A percentile compares a stretch with the other conserved stretches of the same genome.
phyloP scores from a whole-genome alignment of 495 filamentous ascomycete genomes.

The Darksidea phi region DNA sequence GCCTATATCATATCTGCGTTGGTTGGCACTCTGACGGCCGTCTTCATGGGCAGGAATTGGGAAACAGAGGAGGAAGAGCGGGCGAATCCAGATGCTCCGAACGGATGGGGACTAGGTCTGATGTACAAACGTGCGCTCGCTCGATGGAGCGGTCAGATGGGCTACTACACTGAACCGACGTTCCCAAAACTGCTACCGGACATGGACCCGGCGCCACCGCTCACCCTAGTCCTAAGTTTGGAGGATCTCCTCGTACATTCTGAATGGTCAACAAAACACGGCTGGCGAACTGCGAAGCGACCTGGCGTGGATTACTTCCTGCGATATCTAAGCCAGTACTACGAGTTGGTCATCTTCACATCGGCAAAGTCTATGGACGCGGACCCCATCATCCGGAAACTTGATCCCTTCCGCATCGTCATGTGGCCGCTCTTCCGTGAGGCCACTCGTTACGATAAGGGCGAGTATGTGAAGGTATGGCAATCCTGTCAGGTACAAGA shows the following conservation, averaged over 20 bases:
- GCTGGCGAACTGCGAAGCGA: conserved; percentile 93
- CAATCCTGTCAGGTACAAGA: neutral
- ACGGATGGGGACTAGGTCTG: conserved; percentile 67
- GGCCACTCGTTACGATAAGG: conserved; percentile 90
- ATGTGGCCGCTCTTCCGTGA: conserved; percentile 94
- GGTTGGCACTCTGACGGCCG: conserved; percentile 52
- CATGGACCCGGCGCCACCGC: conserved; percentile 72
- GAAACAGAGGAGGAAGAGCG: conserved; percentile 67
- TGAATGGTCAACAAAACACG: conserved; percentile 89
- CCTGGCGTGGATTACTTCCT: conserved; percentile 97
- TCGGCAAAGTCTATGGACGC: conserved; percentile 75
- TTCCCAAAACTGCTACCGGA: conserved; percentile 94
- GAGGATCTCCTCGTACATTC: conserved; percentile 93
- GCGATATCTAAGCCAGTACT: conserved; percentile 93
- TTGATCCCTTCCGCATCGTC: conserved; percentile 94
- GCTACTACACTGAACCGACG: conserved; percentile 93
- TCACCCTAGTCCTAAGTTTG: conserved; percentile 86
- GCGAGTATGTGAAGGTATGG: conserved; percentile 91
- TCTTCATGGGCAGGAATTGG: conserved; percentile 84
- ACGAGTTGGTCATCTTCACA: conserved; percentile 95
- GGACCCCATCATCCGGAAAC: conserved; percentile 84
- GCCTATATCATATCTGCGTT: conserved; percentile 58
- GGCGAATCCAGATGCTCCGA: conserved; percentile 66
- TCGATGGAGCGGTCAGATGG: conserved; percentile 67
- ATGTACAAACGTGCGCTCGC: conserved; percentile 79